phyloP scores from a whole-genome alignment of 495 filamentous ascomycete species.

The Daldinia loculata region DNA sequence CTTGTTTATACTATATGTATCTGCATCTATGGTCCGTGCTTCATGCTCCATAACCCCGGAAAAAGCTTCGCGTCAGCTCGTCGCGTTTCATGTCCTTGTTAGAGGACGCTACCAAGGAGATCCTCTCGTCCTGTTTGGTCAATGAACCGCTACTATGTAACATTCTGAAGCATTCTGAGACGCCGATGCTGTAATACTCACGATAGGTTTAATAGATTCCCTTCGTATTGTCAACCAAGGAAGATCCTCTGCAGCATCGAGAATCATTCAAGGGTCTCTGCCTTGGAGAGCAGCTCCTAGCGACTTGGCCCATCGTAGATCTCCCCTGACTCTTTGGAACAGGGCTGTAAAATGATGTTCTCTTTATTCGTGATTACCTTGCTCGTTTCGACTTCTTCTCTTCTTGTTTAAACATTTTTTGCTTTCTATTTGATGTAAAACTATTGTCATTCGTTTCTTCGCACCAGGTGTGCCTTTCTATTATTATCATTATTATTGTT shows the following conservation, averaged over 20 bases:
- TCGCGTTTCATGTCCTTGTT: slow-evolving; percentile 32
- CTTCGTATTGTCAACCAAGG: slow-evolving; percentile 25
- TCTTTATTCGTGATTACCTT: slow-evolving; percentile 13
- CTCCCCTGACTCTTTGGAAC: slow-evolving; percentile 10
- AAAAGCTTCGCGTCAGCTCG: slow-evolving; percentile 6
- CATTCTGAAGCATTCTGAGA: slow-evolving; percentile 32
- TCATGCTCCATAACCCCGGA: not conserved
- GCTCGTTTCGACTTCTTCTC: slow-evolving; percentile 11
- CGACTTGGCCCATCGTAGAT: slow-evolving; percentile 14
- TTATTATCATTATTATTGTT: not conserved
- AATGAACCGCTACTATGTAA: slow-evolving; percentile 28
- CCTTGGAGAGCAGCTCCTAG: slow-evolving; percentile 19
- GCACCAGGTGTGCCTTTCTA: slow-evolving; percentile 54
- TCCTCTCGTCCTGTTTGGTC: slow-evolving; percentile 9
- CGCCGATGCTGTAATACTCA: slow-evolving; percentile 25
- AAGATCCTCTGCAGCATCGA: slow-evolving; percentile 29
- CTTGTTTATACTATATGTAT: not conserved
- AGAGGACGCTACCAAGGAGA: not conserved
- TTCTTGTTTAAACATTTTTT: slow-evolving; percentile 12
- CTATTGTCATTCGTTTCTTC: slow-evolving; percentile 40
- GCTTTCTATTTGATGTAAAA: slow-evolving; percentile 14
- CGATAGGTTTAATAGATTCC: slow-evolving; percentile 21
- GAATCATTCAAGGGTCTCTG: slow-evolving; percentile 27
- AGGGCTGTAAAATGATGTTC: slow-evolving; percentile 13
- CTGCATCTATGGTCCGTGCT: not conserved